A percentile compares a stretch with the other conserved stretches of the same genome.
Conservation (phyloP, 164 flowering plant species). For the Stephania cephalantha region DNA sequence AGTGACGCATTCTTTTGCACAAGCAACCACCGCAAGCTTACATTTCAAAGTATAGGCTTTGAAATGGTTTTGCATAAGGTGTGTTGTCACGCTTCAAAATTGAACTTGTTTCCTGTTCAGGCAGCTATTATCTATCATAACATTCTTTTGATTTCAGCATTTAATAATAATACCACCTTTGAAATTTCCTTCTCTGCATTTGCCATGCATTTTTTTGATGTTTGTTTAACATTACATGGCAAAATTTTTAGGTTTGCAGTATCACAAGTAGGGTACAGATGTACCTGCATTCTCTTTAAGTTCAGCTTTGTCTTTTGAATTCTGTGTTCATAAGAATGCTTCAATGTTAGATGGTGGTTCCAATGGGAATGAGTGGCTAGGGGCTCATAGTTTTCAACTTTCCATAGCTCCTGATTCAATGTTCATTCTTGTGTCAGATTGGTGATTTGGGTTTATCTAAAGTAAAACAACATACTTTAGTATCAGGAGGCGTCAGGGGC, state of each 20-base stretch:
- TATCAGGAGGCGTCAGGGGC: conserved; percentile 97
- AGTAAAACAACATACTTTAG: conserved; percentile 87
- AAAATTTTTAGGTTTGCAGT: background rate
- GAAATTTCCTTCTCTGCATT: background rate
- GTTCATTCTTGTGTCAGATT: conserved; percentile 40
- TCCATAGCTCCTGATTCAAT: background rate
- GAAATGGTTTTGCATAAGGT: too few relatives aligned
- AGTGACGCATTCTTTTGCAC: background rate
- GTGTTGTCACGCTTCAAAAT: too few relatives aligned
- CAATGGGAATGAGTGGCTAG: background rate
- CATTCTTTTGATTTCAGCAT: too few relatives aligned
- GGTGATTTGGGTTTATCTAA: conserved; percentile 94
- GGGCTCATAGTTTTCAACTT: background rate
- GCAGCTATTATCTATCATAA: too few relatives aligned
- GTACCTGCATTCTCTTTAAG: background rate
- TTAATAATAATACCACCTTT: too few relatives aligned
- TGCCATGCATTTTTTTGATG: background rate
- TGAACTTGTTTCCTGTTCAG: too few relatives aligned
- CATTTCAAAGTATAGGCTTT: background rate
- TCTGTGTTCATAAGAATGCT: background rate
- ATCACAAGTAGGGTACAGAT: background rate
- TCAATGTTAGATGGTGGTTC: background rate
- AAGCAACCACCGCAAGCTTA: background rate
- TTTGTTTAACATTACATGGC: background rate
- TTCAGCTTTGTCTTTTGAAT: background rate